These are phyloP conservation scores for Cystobasidium pallidum DNA, from an alignment of 1,284 basidiomycete genomes.

Conservation along the genomic window DNA sequence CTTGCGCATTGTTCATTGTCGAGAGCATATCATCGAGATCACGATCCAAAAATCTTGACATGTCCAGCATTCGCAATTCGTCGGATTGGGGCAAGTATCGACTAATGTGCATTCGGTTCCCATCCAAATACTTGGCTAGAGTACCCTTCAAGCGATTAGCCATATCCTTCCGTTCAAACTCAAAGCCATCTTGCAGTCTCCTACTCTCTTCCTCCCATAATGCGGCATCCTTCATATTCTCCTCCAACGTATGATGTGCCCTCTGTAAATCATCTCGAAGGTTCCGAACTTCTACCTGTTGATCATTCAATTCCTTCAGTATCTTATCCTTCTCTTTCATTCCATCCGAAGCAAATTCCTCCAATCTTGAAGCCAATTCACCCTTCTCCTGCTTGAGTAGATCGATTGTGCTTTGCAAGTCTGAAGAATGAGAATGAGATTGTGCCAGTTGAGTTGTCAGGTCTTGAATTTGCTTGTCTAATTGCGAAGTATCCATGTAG, in stretches of 20 bases:
- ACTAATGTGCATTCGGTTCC: neutral
- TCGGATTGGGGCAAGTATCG: neutral
- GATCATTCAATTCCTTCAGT: neutral
- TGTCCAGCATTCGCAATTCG: neutral
- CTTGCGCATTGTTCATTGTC: conserved; percentile 3
- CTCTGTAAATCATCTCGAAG: conserved; percentile 11
- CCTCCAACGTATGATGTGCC: conserved; percentile 13
- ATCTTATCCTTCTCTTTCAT: neutral
- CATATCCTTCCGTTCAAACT: conserved; percentile 17
- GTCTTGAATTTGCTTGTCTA: conserved; percentile 19
- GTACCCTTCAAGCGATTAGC: conserved; percentile 5
- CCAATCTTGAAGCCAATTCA: conserved; percentile 15
- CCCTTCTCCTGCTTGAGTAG: conserved; percentile 12
- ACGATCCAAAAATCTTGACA: conserved; percentile 2
- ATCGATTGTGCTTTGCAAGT: neutral
- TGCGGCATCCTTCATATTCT: conserved; percentile 23
- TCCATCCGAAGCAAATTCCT: neutral
- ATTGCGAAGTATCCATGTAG: neutral
- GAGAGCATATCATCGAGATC: conserved; percentile 14
- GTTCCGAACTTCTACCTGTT: neutral
- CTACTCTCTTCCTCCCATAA: conserved; percentile 26
- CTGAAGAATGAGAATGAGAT: neutral
- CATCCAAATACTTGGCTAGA: neutral
- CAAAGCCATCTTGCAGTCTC: conserved; percentile 19
- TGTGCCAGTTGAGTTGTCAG: conserved; percentile 4